A percentile compares a stretch with the other conserved stretches of the same genome.
Conservation (phyloP, 345 rosid genomes). For the Citrus inodora region DNA sequence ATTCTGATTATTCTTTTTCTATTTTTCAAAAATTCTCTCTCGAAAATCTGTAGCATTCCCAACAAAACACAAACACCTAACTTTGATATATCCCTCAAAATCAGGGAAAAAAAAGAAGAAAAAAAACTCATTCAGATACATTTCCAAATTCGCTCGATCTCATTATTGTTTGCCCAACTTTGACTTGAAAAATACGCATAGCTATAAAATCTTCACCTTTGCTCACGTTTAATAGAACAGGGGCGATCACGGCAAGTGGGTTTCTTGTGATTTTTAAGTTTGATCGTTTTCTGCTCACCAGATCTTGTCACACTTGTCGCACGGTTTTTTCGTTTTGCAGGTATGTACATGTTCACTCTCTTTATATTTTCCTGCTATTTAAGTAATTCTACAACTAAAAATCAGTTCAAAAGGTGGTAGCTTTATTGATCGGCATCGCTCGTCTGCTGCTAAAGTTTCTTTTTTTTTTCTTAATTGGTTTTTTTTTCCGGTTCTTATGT, state of each 20-base stretch:
- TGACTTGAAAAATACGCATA: not conserved
- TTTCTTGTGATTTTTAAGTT: not conserved
- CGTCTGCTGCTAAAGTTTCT: not conserved
- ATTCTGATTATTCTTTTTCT: not conserved
- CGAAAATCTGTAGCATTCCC: not conserved
- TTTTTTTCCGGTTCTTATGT: not conserved
- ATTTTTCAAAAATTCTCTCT: not conserved
- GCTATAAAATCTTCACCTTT: not conserved
- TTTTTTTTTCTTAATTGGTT: not conserved
- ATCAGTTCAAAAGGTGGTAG: not conserved
- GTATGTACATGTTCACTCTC: not conserved
- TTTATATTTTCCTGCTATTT: not conserved
- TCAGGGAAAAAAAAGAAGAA: not conserved
- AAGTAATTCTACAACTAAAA: not conserved
- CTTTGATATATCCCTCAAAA: not conserved
- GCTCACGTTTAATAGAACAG: not conserved
- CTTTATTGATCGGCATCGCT: not conserved
- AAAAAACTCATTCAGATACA: not conserved
- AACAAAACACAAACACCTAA: not conserved
- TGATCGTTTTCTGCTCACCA: not conserved
- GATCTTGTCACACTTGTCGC: not conserved
- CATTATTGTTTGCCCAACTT: not conserved
- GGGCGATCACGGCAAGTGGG: not conserved
- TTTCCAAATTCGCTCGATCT: not conserved
- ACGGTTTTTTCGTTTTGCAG: not conserved